phyloP scores from a whole-genome alignment of 768 basidiomycete genomes.

The Suillus clintonianus region DNA sequence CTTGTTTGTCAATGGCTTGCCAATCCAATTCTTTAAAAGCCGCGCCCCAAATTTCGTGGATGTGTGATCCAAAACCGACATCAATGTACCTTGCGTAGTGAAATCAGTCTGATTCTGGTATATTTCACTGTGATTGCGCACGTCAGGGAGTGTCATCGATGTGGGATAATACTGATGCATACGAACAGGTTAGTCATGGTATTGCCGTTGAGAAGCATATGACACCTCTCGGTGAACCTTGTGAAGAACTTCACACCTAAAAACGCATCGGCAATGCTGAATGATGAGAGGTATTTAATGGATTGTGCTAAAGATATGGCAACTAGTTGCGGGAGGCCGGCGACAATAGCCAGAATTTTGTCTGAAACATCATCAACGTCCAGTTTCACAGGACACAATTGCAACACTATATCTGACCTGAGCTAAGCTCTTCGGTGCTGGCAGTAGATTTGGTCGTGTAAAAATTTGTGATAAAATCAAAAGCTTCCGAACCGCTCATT shows the following conservation, averaged over 20 bases:
- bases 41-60: slow-evolving; percentile 88
- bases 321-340: slow-evolving; percentile 70
- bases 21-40: slow-evolving; percentile 83
- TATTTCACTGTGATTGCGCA: slow-evolving; percentile 59
- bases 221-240: slow-evolving; percentile 70
- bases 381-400: not conserved
- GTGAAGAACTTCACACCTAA: slow-evolving; percentile 77
- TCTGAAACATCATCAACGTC: slow-evolving; percentile 38
- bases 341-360: slow-evolving; percentile 58
- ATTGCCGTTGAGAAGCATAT: slow-evolving; percentile 89
- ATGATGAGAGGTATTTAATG: slow-evolving; percentile 69
- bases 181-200: slow-evolving; percentile 77
- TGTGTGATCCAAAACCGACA: slow-evolving; percentile 86
- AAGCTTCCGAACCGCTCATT: slow-evolving; percentile 70
- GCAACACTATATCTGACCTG: slow-evolving; percentile 38
- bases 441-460: slow-evolving; percentile 55
- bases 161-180: not conserved
- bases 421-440: slow-evolving; percentile 45
- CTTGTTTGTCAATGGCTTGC: slow-evolving; percentile 76
- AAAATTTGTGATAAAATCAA: slow-evolving; percentile 63
- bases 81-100: slow-evolving; percentile 69
- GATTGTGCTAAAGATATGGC: slow-evolving; percentile 73
- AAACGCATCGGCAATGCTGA: slow-evolving; percentile 79
- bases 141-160: slow-evolving; percentile 1
- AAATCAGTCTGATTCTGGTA: slow-evolving; percentile 88